Base-by-base conservation (phyloP, 2,329 filamentous ascomycete species). In the Aspergillus sp. region DNA sequence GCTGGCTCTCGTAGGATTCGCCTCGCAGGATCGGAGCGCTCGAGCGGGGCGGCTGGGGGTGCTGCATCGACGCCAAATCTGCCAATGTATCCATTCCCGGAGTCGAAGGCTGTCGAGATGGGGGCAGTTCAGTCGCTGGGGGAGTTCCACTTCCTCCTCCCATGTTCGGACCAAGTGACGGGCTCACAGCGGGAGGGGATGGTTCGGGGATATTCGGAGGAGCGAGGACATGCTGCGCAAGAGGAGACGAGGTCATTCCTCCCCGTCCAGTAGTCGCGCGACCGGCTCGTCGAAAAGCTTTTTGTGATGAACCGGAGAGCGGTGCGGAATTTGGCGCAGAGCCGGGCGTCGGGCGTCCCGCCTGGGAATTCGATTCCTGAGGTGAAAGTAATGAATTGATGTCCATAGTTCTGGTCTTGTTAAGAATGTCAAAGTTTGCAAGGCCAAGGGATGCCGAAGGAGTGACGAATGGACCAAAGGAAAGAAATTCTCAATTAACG, bases 21-120 rank as follows among this genome's bases (percentile, higher is more conserved):
- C 55, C 65, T 41, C 68, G 60, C 20, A 70, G 52, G 38, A 69
- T 60, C n/a, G 66, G 55, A 22, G 69, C 60, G 45, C 64, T 72
- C 37, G 64, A 60, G 25, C 67, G 66, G 47, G 68, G 64, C 6
- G 68, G 65, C 48, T 73, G 70, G 45, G 72, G 72, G 47, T 69
- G 70, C 57, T 74, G 73, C 65, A 74, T 71, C 12, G 71, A 69
- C 33, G 72, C 72, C 25, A 74, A 58, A 51, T 76, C 73, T 23
- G 72, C 72, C 46, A 75, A 57, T n/a, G 70, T 70, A 52, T 75
- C 73, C 65, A 76, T 74, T n/a, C 70, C 72, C 2, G 69, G 66
- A 4, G 72, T 73, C 10, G 73, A 72, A 2, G 68, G 62, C 35
- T 71, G 67, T 52, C 70, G 63, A 19, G 65, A 59, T n/a, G 64